Base-by-base conservation (phyloP, 2,329 filamentous ascomycete genomes). In the Beauveria sp. region DNA sequence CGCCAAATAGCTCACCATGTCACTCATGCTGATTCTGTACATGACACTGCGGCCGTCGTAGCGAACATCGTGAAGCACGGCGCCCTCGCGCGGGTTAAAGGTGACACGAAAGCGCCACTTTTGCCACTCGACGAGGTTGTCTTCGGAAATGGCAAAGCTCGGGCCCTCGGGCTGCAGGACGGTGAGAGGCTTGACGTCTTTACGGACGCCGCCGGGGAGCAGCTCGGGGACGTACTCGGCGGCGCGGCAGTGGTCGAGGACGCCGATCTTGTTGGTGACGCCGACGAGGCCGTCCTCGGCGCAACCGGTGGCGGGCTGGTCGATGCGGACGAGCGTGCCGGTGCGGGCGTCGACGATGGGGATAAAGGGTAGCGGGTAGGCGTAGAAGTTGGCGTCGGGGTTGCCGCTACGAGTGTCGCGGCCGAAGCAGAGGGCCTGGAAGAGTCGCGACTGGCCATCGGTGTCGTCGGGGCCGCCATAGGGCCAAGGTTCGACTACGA, bases 1-100 rank as follows among this genome's bases (percentile, higher is more conserved):
- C 16, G 31, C 1, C 14, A 12, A 16, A 22, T 7, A 28, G 18
- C 69, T 58, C 53, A 82, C 81, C 88, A 90, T 90, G 68, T 90
- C 88, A 59, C 82, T 83, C 42, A 90, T 76, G 40, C 82, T 83
- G 22, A 90, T 71, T 2, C 88, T 80, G 72, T 90, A 87, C 67
- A 89, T 78, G n/a, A 90, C 74, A 58, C 80, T 84, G 28, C 86
- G 79, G 10, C 82, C 83, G 65, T 88, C 86, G 64, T 88, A 90
- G 59, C 80, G 79, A 6, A 91, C 74, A 66, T 91, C 85, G 67
- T 90, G 87, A 0, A 91, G 77, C 2, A 87, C 86, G 14, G 84
- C 81, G 38, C 88, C 88, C 71, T 91, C 88, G 3, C 88, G 79
- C 38, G 83, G 80, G 76, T 88, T 90, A 75, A 88, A 90, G 6